These are phyloP conservation scores for Blakeslea trispora DNA, from an alignment of 371 early-diverging fungal species.

Conservation along the genomic window DNA sequence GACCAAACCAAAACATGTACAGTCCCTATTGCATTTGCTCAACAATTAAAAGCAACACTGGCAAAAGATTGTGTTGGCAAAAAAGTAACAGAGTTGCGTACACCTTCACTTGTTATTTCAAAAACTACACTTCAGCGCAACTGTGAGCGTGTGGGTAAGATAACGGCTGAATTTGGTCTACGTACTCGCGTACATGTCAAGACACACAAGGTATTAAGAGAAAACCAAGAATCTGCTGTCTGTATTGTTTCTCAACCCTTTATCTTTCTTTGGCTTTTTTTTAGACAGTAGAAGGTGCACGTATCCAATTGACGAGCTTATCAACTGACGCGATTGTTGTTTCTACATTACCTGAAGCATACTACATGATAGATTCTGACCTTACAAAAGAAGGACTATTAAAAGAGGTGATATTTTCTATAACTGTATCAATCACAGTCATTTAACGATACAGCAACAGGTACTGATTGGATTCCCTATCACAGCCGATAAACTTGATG, in stretches of 20 bases:
- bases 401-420: constrained; percentile 25
- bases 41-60: constrained; percentile 22
- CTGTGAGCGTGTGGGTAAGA: constrained; percentile 27
- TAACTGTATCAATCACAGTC: not conserved
- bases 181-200: constrained; percentile 48
- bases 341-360: constrained; percentile 48
- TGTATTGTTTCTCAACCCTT: no score
- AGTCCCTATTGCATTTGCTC: not conserved
- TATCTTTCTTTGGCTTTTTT: no score
- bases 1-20: not conserved
- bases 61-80: constrained; percentile 35
- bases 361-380: constrained; percentile 31
- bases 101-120: constrained; percentile 43
- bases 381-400: constrained; percentile 27
- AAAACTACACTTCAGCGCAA: constrained; percentile 34
- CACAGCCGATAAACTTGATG: constrained; percentile 40
- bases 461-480: constrained; percentile 45
- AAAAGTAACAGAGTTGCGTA: constrained; percentile 34
- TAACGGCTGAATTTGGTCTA: constrained; percentile 21
- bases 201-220: constrained; percentile 45
- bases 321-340: constrained; percentile 46
- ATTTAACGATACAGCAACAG: constrained; percentile 2
- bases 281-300: constrained; percentile 44
- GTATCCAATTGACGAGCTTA: constrained; percentile 36
- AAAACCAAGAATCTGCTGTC: not conserved